Base-by-base conservation (phyloP, 345 rosid genomes). In the Citrus sinensis region DNA sequence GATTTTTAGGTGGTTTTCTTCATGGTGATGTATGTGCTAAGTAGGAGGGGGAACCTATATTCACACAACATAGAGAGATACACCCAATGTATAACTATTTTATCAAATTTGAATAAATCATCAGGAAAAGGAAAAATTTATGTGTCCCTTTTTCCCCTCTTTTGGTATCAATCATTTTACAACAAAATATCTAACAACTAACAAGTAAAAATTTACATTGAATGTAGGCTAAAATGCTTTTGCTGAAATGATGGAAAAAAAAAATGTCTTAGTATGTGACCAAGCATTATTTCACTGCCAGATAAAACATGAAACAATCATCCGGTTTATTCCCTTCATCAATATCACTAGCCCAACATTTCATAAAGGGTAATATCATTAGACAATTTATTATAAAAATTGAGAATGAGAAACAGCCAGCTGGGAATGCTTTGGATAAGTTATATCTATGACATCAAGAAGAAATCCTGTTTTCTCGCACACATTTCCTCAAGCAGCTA, bases 401-500 rank as follows among this genome's bases (percentile, higher is more conserved):
- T 11, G 51, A 46, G 51, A 46, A 46, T 30, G 3, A 27, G 40
- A 34, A 24, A 22, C 46, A 73, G 55, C 13, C 24, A 9, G 35
- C 46, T 20, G 6, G 9, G 34, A 34, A 42, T 59, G 34, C 32
- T 9, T 29, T 40, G 54, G 22, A 20, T 20, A 27, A 10, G 40
- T 30, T 42, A 70, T 19, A 6, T 20, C 27, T 56, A 32, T 25
- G n/a, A 32, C 13, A 24, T 25, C 16, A 42, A 73, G 60, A 2
- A 27, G 7, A 69, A 20, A 20, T 22, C 14, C 20, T 14, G 34
- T 27, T 56, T 70, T 59, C 66, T 71, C 27, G 35, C 49, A 30
- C 32, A 30, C 84, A 73, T 80, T 84, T 79, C 61, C 67, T 66
- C 83, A 22, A 78, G 73, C 24, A 82, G 61, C 67, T 34, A 13